phyloP scores from a whole-genome alignment of 495 filamentous ascomycete genomes.

The Penicillium verhagenii region DNA sequence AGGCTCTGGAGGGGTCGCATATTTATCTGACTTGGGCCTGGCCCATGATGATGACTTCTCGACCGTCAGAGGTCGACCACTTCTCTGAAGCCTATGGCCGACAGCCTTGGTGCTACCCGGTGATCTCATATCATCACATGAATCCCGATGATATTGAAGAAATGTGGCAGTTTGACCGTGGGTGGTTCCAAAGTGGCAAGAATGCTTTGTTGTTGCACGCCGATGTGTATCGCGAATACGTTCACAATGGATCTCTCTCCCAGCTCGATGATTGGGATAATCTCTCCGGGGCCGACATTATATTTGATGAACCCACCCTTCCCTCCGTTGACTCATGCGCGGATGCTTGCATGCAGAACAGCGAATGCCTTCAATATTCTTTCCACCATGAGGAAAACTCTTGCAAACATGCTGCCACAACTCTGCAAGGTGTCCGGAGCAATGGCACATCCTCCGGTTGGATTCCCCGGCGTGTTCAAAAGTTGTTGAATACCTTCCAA shows the following conservation, averaged over 20 bases:
- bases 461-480: conserved; percentile 28
- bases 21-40: conserved; percentile 36
- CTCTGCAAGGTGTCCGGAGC: conserved; percentile 22
- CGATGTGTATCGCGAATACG: conserved; percentile 32
- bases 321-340: conserved; percentile 34
- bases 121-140: conserved; percentile 51
- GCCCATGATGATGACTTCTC: conserved; percentile 38
- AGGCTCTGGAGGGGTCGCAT: conserved; percentile 35
- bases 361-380: conserved; percentile 44
- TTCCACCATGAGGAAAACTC: conserved; percentile 27
- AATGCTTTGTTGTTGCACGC: conserved; percentile 30
- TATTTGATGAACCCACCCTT: conserved; percentile 18
- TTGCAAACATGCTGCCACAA: conserved; percentile 34
- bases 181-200: conserved; percentile 41
- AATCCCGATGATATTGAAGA: conserved; percentile 36
- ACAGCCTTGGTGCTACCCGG: conserved; percentile 50
- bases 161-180: conserved; percentile 46
- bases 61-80: conserved; percentile 38
- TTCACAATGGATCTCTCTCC: conserved; percentile 19
- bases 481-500: conserved; percentile 24
- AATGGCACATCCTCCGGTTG: conserved; percentile 32
- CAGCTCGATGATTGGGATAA: conserved; percentile 36
- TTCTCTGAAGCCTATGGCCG: conserved; percentile 39
- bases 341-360: conserved; percentile 34
- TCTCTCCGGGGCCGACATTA: conserved; percentile 20